These are phyloP conservation scores for Hsuehochloa calcarea DNA, from an alignment of 176 grass and related monocot genomes.

Conservation along the genomic window DNA sequence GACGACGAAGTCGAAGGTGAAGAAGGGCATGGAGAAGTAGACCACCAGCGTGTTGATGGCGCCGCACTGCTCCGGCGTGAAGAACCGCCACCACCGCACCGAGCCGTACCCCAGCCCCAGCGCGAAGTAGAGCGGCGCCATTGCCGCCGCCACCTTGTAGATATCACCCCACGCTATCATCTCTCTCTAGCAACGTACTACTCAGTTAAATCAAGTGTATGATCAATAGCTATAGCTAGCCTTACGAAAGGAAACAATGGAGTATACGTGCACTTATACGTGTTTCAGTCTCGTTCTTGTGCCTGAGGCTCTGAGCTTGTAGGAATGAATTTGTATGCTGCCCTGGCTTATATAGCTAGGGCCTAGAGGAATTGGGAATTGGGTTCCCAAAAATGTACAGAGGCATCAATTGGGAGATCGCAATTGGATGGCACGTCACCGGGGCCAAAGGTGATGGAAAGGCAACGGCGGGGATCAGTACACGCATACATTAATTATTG, in stretches of 20 bases:
- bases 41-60: constrained; percentile 54
- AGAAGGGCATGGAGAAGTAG: constrained; percentile 69
- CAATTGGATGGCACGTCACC: background rate
- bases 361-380: no score
- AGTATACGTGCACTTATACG: background rate
- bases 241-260: background rate
- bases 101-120: constrained; percentile 52
- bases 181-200: background rate
- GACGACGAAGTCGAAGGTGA: constrained; percentile 59
- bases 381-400: background rate
- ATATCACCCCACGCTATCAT: constrained; percentile 58
- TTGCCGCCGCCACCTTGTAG: constrained; percentile 53
- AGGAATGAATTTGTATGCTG: background rate
- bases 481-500: no score
- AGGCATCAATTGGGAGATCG: background rate
- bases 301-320: background rate
- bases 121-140: constrained; percentile 71
- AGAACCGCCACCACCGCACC: constrained; percentile 61
- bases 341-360: background rate
- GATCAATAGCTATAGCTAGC: background rate
- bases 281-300: background rate
- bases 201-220: background rate
- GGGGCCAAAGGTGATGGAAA: background rate
- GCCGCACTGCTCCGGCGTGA: constrained; percentile 54
- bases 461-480: no score